Conservation (phyloP, 805 yeast species). For the Myxozyma lipomycoides region DNA sequence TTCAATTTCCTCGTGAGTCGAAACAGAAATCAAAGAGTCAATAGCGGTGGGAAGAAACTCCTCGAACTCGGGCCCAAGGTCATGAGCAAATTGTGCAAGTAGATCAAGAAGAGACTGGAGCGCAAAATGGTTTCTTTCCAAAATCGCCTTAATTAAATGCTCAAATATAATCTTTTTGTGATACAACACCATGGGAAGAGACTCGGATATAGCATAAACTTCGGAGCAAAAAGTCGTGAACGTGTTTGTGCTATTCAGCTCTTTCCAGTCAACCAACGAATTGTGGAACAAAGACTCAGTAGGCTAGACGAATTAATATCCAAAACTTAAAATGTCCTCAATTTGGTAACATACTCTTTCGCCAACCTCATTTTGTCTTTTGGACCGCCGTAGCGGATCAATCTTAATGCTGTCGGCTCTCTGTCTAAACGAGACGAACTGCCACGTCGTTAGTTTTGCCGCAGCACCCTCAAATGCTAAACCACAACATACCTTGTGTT, state of each 20-base stretch:
- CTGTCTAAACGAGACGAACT: conserved; percentile 65
- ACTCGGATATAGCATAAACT: conserved; percentile 53
- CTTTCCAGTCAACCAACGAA: conserved; percentile 81
- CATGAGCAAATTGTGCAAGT: conserved; percentile 82
- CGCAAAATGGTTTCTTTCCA: conserved; percentile 60
- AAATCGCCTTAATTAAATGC: conserved; percentile 46
- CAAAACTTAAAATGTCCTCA: background rate
- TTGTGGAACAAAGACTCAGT: conserved; percentile 65
- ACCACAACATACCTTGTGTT: conserved; percentile 14
- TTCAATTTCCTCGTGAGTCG: conserved; percentile 53
- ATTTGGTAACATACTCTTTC: conserved; percentile 13
- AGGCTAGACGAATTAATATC: conserved; percentile 6
- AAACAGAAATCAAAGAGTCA: conserved; percentile 47
- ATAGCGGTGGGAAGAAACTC: conserved; percentile 59
- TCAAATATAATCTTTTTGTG: conserved; percentile 63
- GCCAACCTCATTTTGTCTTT: conserved; percentile 31
- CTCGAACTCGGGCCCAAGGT: conserved; percentile 86
- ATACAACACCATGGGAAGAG: conserved; percentile 75
- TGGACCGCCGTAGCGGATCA: conserved; percentile 52
- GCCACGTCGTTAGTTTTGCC: background rate
- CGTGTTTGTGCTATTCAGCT: conserved; percentile 69
- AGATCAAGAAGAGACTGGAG: conserved; percentile 78
- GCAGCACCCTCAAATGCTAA: background rate
- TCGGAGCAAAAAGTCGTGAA: conserved; percentile 61
- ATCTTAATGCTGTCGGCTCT: conserved; percentile 78